Evolutionary conservation across 192 early-diverging fungal genomes (phyloP), one percentile per base, ranked within the genome.

Genomic region (Gigaspora rosea): DNA sequence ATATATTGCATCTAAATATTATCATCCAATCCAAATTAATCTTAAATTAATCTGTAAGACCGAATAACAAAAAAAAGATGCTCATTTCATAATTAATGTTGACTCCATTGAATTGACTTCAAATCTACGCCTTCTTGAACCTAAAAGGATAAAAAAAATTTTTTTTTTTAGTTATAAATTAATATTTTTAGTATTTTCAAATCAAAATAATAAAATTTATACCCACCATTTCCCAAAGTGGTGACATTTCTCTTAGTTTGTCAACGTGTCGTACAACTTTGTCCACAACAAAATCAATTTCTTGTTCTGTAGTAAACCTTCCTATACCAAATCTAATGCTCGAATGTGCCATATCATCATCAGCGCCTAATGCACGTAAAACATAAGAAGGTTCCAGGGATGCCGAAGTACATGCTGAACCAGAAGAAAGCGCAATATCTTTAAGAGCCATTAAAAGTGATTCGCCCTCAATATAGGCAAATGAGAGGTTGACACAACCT

Each of bases 371-470:
- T 11, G 97, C 96, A 48, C 95, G 92, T 52, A 97, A 87, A n/a
- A 97, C 97, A 78, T 98, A 97, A 52, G 93, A 94, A 49, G 97
- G 97, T 82, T 98, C 97, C 8, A 97, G 83, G 3, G 95, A 97
- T 10, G 97, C 97, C 61, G 93, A 95, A 8, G 97, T 98, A 86
- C 97, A 98, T 4, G 97, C 97, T 4, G 91, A 93, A 12, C 97
- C 97, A 22, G 96, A 97, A 6, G 94, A 95, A 51, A 98, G 87
- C 2, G 97, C 97, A 74, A 98, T 93, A 67, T 98, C 96, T 81
- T 98, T 98, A 8, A 98, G 88, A 0, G 97, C 97, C 97, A 98
- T 98, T 66, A 98, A 85, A 48, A 98, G 87, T 10, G 95, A 97
- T 84, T 98, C 97, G 59, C 97, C 97, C 85, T 98, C 97, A 18